phyloP scores from a whole-genome alignment of 148 eudicot genomes.

The Talinum fruticosum region DNA sequence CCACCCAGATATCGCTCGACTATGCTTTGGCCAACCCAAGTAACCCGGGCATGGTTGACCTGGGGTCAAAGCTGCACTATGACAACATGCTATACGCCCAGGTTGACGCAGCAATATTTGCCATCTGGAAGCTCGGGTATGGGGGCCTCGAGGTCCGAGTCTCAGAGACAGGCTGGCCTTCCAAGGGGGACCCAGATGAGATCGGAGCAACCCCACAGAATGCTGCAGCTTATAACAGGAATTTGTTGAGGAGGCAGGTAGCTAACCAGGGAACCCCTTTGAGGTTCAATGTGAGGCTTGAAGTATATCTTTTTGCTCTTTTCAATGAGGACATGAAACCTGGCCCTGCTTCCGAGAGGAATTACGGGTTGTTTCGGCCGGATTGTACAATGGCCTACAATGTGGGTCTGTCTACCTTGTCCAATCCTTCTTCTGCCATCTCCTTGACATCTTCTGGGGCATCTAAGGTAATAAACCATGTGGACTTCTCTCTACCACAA shows the following conservation, averaged over 20 bases:
- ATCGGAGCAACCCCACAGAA: constrained; percentile 54
- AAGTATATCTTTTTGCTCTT: constrained; percentile 67
- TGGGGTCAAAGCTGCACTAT: constrained; percentile 52
- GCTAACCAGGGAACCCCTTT: constrained; percentile 69
- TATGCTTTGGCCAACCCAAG: constrained; percentile 57
- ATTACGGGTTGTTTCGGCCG: constrained; percentile 73
- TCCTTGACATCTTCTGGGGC: constrained; percentile 62
- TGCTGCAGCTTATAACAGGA: constrained; percentile 66
- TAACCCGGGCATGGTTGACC: constrained; percentile 61
- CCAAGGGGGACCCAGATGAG: constrained; percentile 59
- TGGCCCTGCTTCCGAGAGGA: constrained; percentile 78
- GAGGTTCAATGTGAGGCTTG: constrained; percentile 52
- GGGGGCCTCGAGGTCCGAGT: constrained; percentile 65
- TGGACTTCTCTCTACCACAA: background rate
- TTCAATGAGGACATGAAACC: constrained; percentile 87
- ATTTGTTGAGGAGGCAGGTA: constrained; percentile 57
- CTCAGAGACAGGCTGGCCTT: constrained; percentile 92
- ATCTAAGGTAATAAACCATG: constrained; percentile 29
- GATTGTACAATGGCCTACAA: constrained; percentile 69
- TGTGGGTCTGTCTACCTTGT: constrained; percentile 48
- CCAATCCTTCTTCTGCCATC: constrained; percentile 44
- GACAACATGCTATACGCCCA: constrained; percentile 89
- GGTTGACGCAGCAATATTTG: constrained; percentile 71
- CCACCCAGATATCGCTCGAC: constrained; percentile 46
- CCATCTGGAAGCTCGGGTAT: constrained; percentile 51